Conservation (phyloP, 2,329 filamentous ascomycete genomes). For the Cadophora sp. region DNA sequence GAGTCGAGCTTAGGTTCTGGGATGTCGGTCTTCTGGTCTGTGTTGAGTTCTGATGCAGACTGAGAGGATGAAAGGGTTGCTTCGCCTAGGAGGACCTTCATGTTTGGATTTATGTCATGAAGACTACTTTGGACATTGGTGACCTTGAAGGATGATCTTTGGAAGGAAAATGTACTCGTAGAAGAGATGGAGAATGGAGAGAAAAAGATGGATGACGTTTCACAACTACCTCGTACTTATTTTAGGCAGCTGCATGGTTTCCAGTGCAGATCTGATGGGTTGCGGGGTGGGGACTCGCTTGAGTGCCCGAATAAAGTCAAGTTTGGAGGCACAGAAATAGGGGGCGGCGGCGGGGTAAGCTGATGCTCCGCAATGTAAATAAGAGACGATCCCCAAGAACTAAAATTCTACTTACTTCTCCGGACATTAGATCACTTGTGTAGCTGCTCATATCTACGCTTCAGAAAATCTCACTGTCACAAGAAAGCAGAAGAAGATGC, state of each 20-base stretch:
- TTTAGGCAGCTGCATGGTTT: not conserved
- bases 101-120: not conserved
- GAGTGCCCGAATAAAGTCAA: not conserved
- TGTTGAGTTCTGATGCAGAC: not conserved
- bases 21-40: not conserved
- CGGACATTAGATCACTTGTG: not conserved
- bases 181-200: not conserved
- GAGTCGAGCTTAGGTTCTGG: constrained; percentile 9
- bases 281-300: not conserved
- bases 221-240: not conserved
- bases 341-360: not conserved
- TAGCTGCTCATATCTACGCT: too few relatives aligned
- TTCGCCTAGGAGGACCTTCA: not conserved
- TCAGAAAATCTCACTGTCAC: too few relatives aligned
- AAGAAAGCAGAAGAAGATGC: too few relatives aligned
- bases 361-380: not conserved
- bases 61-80: not conserved
- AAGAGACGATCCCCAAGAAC: not conserved
- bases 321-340: not conserved
- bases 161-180: not conserved
- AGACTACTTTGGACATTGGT: not conserved
- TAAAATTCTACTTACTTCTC: not conserved
- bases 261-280: not conserved
- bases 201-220: not conserved
- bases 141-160: not conserved